Evolutionary conservation across 2,329 filamentous ascomycete species (phyloP).

Genomic region (Botrytis pseudocinerea): DNA sequence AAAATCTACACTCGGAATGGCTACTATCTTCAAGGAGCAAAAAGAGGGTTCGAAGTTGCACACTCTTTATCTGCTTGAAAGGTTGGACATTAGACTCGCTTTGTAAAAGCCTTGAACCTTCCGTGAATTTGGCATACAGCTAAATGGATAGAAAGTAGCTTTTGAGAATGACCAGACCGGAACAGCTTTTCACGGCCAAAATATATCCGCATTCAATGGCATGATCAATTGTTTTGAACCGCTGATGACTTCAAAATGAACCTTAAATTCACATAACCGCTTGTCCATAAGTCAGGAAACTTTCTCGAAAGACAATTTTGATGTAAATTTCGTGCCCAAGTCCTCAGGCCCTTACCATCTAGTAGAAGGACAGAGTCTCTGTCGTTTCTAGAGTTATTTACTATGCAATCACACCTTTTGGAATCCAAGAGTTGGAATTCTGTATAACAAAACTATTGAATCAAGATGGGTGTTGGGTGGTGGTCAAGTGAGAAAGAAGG

Average conservation of each 20-base stretch:
- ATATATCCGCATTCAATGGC: background rate
- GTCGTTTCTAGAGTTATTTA: background rate
- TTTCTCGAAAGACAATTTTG: background rate
- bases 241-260: background rate
- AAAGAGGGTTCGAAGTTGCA: too few relatives aligned
- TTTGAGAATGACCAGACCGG: background rate
- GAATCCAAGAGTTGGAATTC: too few relatives aligned
- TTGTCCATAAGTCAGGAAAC: background rate
- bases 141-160: background rate
- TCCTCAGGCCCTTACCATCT: background rate
- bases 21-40: background rate
- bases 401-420: background rate
- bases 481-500: background rate
- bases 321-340: background rate
- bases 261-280: background rate
- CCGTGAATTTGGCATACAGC: background rate
- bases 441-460: background rate
- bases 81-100: background rate
- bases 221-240: background rate
- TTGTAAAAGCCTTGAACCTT: background rate
- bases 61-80: too few relatives aligned
- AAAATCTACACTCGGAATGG: background rate
- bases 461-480: background rate
- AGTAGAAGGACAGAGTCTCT: too few relatives aligned
- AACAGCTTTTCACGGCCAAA: background rate